phyloP scores from a whole-genome alignment of 495 filamentous ascomycete genomes.

The Podospora anserina region DNA sequence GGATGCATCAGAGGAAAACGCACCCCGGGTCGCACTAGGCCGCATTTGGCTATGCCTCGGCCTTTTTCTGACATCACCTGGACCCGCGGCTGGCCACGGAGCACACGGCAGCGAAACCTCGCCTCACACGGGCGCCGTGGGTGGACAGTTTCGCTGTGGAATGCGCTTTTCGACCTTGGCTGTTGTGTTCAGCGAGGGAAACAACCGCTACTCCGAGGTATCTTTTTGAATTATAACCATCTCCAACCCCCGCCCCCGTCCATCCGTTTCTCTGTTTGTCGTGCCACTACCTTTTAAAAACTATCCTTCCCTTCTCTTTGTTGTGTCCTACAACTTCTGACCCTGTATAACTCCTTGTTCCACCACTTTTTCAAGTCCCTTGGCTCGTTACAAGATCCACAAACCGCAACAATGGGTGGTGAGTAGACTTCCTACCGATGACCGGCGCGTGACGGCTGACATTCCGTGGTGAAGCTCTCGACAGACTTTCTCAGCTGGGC shows the following conservation, averaged over 20 bases:
- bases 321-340: neutral
- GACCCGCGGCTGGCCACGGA: slow-evolving; percentile 11
- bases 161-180: slow-evolving; percentile 7
- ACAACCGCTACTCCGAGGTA: slow-evolving; percentile 17
- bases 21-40: slow-evolving; percentile 30
- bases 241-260: neutral
- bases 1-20: slow-evolving; percentile 15
- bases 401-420: slow-evolving; percentile 35
- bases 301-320: neutral
- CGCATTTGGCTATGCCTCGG: slow-evolving; percentile 36
- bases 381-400: neutral
- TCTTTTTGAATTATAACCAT: slow-evolving; percentile 8
- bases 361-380: neutral
- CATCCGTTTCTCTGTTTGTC: neutral
- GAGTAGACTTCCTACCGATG: slow-evolving; percentile 8
- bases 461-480: slow-evolving; percentile 34
- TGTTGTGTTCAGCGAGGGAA: slow-evolving; percentile 2
- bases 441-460: slow-evolving; percentile 11
- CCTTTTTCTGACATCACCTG: slow-evolving; percentile 39
- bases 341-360: neutral
- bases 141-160: slow-evolving; percentile 10
- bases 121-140: neutral
- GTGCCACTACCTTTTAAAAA: neutral
- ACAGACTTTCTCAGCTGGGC: slow-evolving; percentile 46
- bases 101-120: slow-evolving; percentile 4